Conservation (phyloP, 805 yeast species). For the Candida incommunis region DNA sequence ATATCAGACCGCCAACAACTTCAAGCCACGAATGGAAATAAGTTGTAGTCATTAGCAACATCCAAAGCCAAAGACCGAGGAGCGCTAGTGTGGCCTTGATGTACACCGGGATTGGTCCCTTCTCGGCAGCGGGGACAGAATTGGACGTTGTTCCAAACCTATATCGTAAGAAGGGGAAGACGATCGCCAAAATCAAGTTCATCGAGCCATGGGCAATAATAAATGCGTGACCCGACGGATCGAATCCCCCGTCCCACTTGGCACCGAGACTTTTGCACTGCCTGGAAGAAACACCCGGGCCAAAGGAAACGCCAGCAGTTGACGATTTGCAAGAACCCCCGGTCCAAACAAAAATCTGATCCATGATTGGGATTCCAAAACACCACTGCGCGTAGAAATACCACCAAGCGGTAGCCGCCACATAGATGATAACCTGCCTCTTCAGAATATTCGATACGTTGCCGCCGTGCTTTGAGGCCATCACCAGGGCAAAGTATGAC, state of each 20-base stretch:
- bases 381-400: constrained; percentile 74
- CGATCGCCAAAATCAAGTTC: constrained; percentile 50
- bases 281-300: constrained; percentile 19
- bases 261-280: constrained; percentile 50
- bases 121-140: constrained; percentile 2
- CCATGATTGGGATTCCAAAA: constrained; percentile 81
- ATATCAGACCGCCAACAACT: constrained; percentile 54
- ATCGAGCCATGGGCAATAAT: constrained; percentile 53
- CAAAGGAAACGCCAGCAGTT: constrained; percentile 2
- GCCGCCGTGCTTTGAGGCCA: not conserved
- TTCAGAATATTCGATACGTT: not conserved
- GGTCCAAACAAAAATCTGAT: constrained; percentile 56
- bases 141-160: too few species aligned
- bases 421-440: constrained; percentile 19
- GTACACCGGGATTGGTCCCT: constrained; percentile 6
- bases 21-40: constrained; percentile 76
- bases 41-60: constrained; percentile 70
- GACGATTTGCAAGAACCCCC: constrained; percentile 60
- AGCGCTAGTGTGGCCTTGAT: constrained; percentile 23
- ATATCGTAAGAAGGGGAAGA: constrained; percentile 21
- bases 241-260: constrained; percentile 75
- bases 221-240: constrained; percentile 91
- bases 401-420: constrained; percentile 67
- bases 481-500: not conserved
- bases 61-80: constrained; percentile 60